These are phyloP conservation scores for Lactarius akahatsu DNA, from an alignment of 768 basidiomycete genomes.

Conservation along the genomic window DNA sequence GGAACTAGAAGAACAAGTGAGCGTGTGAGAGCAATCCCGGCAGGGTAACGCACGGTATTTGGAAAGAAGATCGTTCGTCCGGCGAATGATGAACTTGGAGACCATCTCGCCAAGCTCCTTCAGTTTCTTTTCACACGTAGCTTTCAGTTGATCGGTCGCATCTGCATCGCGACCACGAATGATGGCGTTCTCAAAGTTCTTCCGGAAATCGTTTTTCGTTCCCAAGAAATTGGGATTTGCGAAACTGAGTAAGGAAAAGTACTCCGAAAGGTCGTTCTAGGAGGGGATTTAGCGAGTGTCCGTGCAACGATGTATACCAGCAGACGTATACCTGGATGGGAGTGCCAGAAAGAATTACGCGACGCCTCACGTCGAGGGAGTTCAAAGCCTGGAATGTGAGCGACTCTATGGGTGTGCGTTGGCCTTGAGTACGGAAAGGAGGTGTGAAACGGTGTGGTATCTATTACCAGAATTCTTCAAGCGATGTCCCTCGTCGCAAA, in stretches of 20 bases:
- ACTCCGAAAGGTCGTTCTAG: conserved; percentile 91
- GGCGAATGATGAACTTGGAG: conserved; percentile 90
- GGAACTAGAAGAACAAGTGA: conserved; percentile 61
- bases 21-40: conserved; percentile 1
- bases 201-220: conserved; percentile 85
- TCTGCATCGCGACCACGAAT: conserved; percentile 88
- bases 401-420: conserved; percentile 54
- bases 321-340: conserved; percentile 68
- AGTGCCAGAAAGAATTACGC: conserved; percentile 92
- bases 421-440: conserved; percentile 1
- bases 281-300: conserved; percentile 1
- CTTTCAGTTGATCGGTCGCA: conserved; percentile 75
- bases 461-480: conserved; percentile 88
- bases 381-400: conserved; percentile 85
- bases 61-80: conserved; percentile 91
- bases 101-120: conserved; percentile 87
- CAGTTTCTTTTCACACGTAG: conserved; percentile 83
- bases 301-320: neutral
- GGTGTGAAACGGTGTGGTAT: conserved; percentile 29
- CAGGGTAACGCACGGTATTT: conserved; percentile 74
- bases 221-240: conserved; percentile 91
- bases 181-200: conserved; percentile 92
- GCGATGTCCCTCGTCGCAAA: conserved; percentile 96
- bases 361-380: conserved; percentile 78
- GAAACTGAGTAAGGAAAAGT: conserved; percentile 90